Evolutionary conservation across 306 rosid species (phyloP).

Genomic region (Malus sylvestris): DNA sequence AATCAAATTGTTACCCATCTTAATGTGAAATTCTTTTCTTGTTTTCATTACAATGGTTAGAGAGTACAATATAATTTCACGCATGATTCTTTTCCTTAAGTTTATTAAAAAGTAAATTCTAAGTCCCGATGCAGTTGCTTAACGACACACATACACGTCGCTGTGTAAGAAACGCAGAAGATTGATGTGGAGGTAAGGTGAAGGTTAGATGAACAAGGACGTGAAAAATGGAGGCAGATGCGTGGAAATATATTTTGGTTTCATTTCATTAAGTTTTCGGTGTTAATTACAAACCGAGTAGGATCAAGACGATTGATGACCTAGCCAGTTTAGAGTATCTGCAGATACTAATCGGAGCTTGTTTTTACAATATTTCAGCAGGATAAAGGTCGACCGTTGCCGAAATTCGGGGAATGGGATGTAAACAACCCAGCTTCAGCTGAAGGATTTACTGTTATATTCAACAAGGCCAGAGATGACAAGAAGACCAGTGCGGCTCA

Average conservation of each 20-base stretch:
- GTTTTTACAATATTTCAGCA: slow-evolving; percentile 23
- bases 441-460: slow-evolving; percentile 80
- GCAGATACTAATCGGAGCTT: neutral
- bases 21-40: neutral
- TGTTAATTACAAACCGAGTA: neutral
- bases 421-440: slow-evolving; percentile 84
- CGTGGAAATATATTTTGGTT: neutral
- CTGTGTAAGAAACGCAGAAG: neutral
- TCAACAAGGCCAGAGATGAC: slow-evolving; percentile 83
- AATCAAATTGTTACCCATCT: neutral
- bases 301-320: neutral
- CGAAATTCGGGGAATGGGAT: slow-evolving; percentile 92
- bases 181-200: neutral
- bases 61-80: neutral
- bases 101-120: neutral
- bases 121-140: neutral
- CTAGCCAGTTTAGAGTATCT: neutral
- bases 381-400: slow-evolving; percentile 58
- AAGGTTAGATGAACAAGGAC: neutral
- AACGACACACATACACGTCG: neutral
- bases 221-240: neutral
- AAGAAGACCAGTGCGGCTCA: slow-evolving; percentile 45
- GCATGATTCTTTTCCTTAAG: neutral
- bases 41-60: neutral
- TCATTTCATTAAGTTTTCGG: neutral